Percentiles rank a stretch among this genome's conserved stretches.
Evolutionary conservation across 1,284 basidiomycete species (phyloP).

Genomic region (Cutaneotrichosporon dermatis): DNA sequence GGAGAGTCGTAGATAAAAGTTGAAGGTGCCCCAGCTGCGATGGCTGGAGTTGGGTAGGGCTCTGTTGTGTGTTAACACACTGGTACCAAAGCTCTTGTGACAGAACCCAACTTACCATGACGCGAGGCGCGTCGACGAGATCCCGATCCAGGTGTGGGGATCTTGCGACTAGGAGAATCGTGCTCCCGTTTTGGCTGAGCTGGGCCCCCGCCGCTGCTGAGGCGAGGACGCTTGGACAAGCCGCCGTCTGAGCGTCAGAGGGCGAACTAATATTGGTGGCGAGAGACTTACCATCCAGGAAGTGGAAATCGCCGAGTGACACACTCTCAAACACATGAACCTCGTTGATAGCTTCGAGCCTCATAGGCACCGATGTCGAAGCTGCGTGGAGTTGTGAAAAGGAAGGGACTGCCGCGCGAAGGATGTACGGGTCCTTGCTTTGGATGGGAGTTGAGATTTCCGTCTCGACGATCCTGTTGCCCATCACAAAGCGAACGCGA

Average conservation of each 20-base stretch:
- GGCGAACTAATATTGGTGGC: neutral
- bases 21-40: constrained; percentile 5
- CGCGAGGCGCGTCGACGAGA: neutral
- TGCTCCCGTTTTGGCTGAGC: constrained; percentile 6
- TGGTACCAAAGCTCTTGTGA: neutral
- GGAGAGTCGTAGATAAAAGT: constrained; percentile 19
- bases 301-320: constrained; percentile 33
- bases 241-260: neutral
- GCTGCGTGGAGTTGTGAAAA: neutral
- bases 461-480: constrained; percentile 31
- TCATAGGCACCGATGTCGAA: constrained; percentile 25
- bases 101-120: neutral
- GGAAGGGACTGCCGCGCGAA: neutral
- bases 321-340: constrained; percentile 31
- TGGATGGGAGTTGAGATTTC: constrained; percentile 18
- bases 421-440: constrained; percentile 3
- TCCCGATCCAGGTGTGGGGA: neutral
- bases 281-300: constrained; percentile 10
- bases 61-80: neutral
- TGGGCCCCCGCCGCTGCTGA: neutral
- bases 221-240: neutral
- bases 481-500: constrained; percentile 35
- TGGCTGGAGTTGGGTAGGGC: constrained; percentile 3
- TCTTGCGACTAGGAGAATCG: constrained; percentile 9
- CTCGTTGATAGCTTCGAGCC: constrained; percentile 35